phyloP scores from a whole-genome alignment of 2,329 filamentous ascomycete genomes.

The Colletotrichum sp. region DNA sequence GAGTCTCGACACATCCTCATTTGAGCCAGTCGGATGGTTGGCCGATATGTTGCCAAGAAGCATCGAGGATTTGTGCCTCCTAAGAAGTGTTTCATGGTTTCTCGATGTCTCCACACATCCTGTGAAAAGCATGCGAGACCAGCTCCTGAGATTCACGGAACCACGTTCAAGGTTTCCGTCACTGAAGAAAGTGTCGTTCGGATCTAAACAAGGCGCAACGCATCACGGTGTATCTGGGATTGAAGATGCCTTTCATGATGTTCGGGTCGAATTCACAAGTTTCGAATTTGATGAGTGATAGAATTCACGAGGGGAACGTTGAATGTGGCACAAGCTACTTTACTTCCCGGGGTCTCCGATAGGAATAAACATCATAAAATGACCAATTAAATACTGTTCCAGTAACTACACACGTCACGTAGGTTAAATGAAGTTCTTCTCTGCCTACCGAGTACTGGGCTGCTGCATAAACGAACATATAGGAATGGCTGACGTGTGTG shows the following conservation, averaged over 20 bases:
- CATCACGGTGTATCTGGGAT: background rate
- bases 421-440: no score
- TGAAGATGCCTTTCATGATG: background rate
- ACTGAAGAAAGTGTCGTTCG: background rate
- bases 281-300: background rate
- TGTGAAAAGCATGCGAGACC: background rate
- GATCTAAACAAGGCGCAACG: background rate
- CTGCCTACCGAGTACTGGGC: no score
- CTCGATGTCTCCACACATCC: background rate
- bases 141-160: background rate
- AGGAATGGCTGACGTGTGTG: no score
- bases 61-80: fast-evolving
- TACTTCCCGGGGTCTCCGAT: no score
- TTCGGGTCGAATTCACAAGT: background rate
- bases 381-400: no score
- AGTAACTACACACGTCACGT: no score
- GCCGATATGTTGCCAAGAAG: background rate
- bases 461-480: no score
- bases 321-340: no score
- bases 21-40: background rate
- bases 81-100: background rate
- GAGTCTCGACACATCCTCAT: background rate
- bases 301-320: no score
- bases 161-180: fast-evolving
- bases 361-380: no score